Evolutionary conservation across 2,329 filamentous ascomycete species (phyloP).

Genomic region (Colletotrichum truncatum): DNA sequence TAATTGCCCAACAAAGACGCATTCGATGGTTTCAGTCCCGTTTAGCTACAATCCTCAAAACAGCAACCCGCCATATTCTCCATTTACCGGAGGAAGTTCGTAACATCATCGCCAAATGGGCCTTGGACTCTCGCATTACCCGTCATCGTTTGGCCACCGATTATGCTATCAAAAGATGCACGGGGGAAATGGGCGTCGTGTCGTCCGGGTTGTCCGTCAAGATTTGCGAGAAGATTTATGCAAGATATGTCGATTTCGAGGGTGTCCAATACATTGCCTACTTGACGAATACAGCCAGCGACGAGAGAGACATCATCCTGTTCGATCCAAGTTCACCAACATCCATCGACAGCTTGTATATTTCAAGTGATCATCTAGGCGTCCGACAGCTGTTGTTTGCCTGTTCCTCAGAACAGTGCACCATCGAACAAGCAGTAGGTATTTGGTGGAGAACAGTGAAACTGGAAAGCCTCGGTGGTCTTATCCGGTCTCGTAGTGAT

Average conservation of each 20-base stretch:
- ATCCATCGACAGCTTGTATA: not conserved
- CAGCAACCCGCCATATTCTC: not conserved
- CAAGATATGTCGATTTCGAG: not conserved
- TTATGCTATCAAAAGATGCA: not conserved
- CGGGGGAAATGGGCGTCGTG: not conserved
- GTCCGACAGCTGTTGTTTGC: not conserved
- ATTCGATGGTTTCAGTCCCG: not conserved
- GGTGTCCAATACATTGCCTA: slow-evolving; percentile 7
- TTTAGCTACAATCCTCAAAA: not conserved
- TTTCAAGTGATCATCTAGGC: slow-evolving; percentile 9
- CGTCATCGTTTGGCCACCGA: not conserved
- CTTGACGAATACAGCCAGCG: not conserved
- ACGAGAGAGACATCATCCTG: not conserved
- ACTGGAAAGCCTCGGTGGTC: not conserved
- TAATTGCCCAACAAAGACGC: not conserved
- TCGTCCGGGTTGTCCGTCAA: not conserved
- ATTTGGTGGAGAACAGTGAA: not conserved
- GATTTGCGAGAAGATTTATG: not conserved
- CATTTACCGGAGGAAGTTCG: not conserved
- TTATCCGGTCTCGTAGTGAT: not conserved
- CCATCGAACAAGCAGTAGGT: not conserved
- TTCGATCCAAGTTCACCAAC: not conserved
- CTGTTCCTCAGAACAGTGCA: not conserved
- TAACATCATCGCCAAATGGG: not conserved
- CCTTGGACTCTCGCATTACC: not conserved